phyloP scores from a whole-genome alignment of 2,329 filamentous ascomycete genomes.

The Diplocarpon rosae region DNA sequence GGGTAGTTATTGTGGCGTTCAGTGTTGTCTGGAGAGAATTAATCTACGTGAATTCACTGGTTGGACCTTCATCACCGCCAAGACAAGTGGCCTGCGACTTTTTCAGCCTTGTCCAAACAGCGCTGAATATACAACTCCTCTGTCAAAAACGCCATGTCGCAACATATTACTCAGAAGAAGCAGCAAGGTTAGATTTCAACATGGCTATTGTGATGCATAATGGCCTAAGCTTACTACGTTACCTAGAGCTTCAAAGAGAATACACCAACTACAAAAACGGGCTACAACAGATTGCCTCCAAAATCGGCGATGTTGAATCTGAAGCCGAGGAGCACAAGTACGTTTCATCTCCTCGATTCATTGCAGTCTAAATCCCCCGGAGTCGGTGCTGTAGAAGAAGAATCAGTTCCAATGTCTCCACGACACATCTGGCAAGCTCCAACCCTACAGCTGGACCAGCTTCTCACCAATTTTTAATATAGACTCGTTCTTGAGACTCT shows the following conservation, averaged over 20 bases:
- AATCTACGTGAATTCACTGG: too few relatives aligned
- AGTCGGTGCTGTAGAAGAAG: neutral
- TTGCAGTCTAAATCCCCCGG: constrained; percentile 5
- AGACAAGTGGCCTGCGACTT: constrained; percentile 6
- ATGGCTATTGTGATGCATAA: neutral
- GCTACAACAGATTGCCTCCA: constrained; percentile 85
- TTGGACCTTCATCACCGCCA: neutral
- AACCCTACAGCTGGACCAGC: constrained; percentile 2
- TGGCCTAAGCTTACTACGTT: neutral
- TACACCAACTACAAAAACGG: constrained; percentile 69
- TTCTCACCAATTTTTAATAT: constrained; percentile 36
- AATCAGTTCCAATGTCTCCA: constrained; percentile 4
- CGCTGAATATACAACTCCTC: constrained; percentile 9
- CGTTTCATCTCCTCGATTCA: constrained; percentile 28
- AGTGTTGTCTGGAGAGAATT: too few relatives aligned
- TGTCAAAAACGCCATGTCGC: constrained; percentile 22
- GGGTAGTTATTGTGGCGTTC: too few relatives aligned
- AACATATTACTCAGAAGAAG: constrained; percentile 27
- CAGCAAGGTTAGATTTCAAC: constrained; percentile 25
- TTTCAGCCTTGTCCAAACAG: constrained; percentile 8
- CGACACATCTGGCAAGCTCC: constrained; percentile 2
- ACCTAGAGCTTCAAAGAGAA: constrained; percentile 63
- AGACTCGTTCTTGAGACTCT: constrained; percentile 88
- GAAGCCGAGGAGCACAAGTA: constrained; percentile 98
- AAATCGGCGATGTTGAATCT: constrained; percentile 95